Base-by-base conservation (phyloP, 2,329 filamentous ascomycete genomes). In the Stemphylium beticola region DNA sequence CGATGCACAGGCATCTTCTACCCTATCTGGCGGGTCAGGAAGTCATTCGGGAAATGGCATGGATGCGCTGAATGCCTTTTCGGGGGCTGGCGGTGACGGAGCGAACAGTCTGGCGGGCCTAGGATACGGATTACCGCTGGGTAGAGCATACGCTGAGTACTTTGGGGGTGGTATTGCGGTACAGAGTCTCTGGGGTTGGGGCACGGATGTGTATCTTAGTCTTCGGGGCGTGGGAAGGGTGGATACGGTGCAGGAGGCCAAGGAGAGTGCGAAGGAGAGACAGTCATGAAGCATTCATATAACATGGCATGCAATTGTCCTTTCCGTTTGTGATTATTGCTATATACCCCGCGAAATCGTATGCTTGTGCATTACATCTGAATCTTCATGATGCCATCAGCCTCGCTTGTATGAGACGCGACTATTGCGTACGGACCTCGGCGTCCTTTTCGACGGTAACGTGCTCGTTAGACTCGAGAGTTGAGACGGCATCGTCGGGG, bases 171-270 rank as follows among this genome's bases (percentile, higher is more conserved):
- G 93, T 2, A 95, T 99, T 54, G 88, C 88, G 4, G 88, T 99
- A n/a, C 93, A 99, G 81, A 97, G 92, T 73, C 77, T 98, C 41
- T 95, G 92, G 80, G 93, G 95, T 4, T 99, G 95, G 95, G 95
- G 87, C 0, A 87, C 85, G 3, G 86, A 88, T 76, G 85, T 87
- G 1, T 88, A 88, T 73, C 72, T 88, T 49, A 87, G 82, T 45
- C 65, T 88, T 59, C 79, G 84, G 61, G 85, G 85, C 0, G 84
- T 88, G 49, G 85, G 84, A 0, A 83, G 61, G 41, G 65, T 75
- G 12, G 73, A 74, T 34, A 62, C 33, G 15, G 51, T 55, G 26
- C 41, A 47, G 24, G 51, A 50, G 22, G 43, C 41, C 14, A 45
- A 26, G 33, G 41, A 46, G 18, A 38, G 37, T 9, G 52, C 52